A percentile compares a stretch with the other conserved stretches of the same genome.
Evolutionary conservation across 768 basidiomycete genomes (phyloP).

Genomic region (Auriscalpium orientale): DNA sequence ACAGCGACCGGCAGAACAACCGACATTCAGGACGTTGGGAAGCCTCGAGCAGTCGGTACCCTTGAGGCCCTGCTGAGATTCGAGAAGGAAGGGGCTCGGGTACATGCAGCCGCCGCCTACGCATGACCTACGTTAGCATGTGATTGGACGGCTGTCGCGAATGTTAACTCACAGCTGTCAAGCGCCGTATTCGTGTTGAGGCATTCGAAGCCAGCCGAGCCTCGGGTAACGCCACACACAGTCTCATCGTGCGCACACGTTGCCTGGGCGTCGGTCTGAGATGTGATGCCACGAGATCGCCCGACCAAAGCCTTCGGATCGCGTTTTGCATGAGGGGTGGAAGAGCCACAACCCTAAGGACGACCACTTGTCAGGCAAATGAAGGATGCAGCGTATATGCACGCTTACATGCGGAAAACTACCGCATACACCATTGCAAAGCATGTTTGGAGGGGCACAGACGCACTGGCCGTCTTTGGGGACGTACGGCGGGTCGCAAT

Average conservation of each 20-base stretch:
- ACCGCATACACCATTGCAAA: slow-evolving; percentile 37
- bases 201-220: slow-evolving; percentile 32
- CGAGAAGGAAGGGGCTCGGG: neutral
- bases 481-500: slow-evolving; percentile 25
- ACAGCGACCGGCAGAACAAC: neutral
- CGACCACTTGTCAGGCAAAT: neutral
- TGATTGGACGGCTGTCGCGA: neutral
- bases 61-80: neutral
- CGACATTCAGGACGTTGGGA: neutral
- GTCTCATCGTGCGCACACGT: slow-evolving; percentile 23
- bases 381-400: slow-evolving; percentile 1
- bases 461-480: slow-evolving; percentile 26
- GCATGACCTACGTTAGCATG: no score
- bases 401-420: slow-evolving; percentile 4
- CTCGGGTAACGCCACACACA: slow-evolving; percentile 32
- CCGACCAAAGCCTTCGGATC: slow-evolving; percentile 3
- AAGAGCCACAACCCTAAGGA: slow-evolving; percentile 33
- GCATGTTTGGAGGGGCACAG: slow-evolving; percentile 27
- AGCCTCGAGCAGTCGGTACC: neutral
- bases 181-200: slow-evolving; percentile 27
- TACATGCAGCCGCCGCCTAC: slow-evolving; percentile 2
- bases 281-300: slow-evolving; percentile 16
- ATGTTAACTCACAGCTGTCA: slow-evolving; percentile 1
- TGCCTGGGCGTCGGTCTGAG: slow-evolving; percentile 24
- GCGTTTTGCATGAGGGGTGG: slow-evolving; percentile 22